These are phyloP conservation scores for Pholiota molesta DNA, from an alignment of 768 basidiomycete genomes.

Conservation along the genomic window DNA sequence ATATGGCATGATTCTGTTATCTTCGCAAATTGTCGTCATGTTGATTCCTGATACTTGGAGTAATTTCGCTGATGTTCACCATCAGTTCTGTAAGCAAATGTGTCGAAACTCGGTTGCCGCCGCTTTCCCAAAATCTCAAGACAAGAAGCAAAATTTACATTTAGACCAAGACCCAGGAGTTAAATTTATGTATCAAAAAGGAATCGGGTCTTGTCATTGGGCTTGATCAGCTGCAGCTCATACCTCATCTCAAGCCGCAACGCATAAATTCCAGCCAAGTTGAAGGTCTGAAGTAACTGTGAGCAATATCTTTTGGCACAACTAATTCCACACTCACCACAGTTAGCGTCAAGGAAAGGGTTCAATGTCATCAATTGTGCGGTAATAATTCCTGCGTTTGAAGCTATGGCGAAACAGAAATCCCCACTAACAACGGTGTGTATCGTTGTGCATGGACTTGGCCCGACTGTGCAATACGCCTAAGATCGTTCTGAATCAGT, in stretches of 20 bases:
- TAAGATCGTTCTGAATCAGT: conserved; percentile 1
- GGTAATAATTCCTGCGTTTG: conserved; percentile 1
- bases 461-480: conserved; percentile 21
- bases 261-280: conserved; percentile 5
- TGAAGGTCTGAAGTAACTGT: not conserved
- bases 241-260: not conserved
- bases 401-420: conserved; percentile 6
- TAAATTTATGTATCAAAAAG: not conserved
- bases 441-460: conserved; percentile 6
- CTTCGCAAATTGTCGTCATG: too few species aligned
- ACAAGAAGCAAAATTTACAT: too few species aligned
- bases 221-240: too few species aligned
- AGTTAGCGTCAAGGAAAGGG: conserved; percentile 6
- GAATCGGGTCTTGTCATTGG: too few species aligned
- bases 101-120: too few species aligned
- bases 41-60: too few species aligned
- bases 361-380: conserved; percentile 9
- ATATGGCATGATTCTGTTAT: too few species aligned
- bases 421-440: conserved; percentile 5
- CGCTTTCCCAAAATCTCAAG: too few species aligned
- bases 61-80: too few species aligned
- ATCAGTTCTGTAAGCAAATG: too few species aligned
- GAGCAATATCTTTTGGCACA: not conserved
- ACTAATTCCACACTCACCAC: not conserved
- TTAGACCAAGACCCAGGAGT: too few species aligned